phyloP scores from a whole-genome alignment of 2,329 filamentous ascomycete species.

The Chrysoporthe cubensis region DNA sequence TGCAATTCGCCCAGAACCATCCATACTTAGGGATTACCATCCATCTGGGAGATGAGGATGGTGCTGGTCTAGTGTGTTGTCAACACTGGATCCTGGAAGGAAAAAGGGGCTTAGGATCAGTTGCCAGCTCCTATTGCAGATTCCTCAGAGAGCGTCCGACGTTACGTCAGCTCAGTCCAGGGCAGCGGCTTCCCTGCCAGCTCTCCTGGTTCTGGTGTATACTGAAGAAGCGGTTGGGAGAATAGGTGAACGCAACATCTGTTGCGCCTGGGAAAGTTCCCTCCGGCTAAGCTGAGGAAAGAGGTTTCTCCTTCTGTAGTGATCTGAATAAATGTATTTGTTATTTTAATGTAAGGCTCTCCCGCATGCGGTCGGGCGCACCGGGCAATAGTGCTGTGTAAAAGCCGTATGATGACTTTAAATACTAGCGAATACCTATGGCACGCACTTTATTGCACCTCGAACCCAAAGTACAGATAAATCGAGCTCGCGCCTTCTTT shows the following conservation, averaged over 20 bases:
- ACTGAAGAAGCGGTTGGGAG: background rate
- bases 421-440: too few species aligned
- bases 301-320: too few species aligned
- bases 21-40: slow-evolving; percentile 1
- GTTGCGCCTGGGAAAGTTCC: background rate
- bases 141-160: background rate
- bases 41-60: background rate
- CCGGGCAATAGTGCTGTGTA: too few species aligned
- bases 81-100: background rate
- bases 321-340: background rate
- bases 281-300: background rate
- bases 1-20: slow-evolving; percentile 1
- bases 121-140: background rate
- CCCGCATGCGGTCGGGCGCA: too few species aligned
- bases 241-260: background rate
- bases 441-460: too few species aligned
- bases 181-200: background rate
- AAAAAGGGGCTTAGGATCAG: slow-evolving; percentile 8
- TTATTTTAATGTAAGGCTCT: too few species aligned
- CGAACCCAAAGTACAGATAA: too few species aligned
- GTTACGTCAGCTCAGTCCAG: slow-evolving; percentile 6
- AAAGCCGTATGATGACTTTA: too few species aligned
- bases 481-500: too few species aligned
- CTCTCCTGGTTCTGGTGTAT: background rate
- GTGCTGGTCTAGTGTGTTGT: background rate